Evolutionary conservation across 192 early-diverging fungal species (phyloP).

Genomic region (Coemansia asiatica): DNA sequence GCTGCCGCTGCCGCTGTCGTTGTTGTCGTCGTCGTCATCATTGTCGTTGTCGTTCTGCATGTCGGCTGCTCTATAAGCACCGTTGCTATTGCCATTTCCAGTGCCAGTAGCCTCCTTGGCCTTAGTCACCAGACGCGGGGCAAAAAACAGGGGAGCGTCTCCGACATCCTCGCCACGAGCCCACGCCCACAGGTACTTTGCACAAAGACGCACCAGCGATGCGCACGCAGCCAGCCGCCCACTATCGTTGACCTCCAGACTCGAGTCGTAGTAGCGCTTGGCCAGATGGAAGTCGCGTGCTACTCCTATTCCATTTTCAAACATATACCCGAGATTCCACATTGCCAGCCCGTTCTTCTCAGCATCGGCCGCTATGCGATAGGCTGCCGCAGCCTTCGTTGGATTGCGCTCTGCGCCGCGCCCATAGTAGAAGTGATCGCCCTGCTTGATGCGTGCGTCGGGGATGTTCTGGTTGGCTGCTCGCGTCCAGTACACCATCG

Average conservation of each 20-base stretch:
- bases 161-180: conserved; percentile 61
- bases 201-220: conserved; percentile 69
- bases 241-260: conserved; percentile 74
- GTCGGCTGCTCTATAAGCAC: conserved; percentile 5
- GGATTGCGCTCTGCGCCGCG: conserved; percentile 67
- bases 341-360: conserved; percentile 81
- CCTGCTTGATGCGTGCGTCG: conserved; percentile 88
- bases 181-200: conserved; percentile 68
- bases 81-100: conserved; percentile 8
- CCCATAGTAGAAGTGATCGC: conserved; percentile 90
- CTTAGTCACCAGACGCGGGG: conserved; percentile 25
- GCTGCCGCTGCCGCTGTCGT: background rate
- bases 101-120: conserved; percentile 13
- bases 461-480: conserved; percentile 91
- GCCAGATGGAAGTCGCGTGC: conserved; percentile 88
- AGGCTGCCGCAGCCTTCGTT: conserved; percentile 77
- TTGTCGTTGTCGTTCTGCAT: conserved; percentile 24
- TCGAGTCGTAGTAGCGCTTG: conserved; percentile 87
- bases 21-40: conserved; percentile 7
- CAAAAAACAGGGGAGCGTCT: conserved; percentile 52
- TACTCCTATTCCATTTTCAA: conserved; percentile 91
- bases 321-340: conserved; percentile 97
- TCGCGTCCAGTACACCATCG: conserved; percentile 88
- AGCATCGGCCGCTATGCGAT: conserved; percentile 76
- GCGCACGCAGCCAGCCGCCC: conserved; percentile 76